Evolutionary conservation across 2,329 filamentous ascomycete species (phyloP).

Genomic region (Diplocarpon mali): DNA sequence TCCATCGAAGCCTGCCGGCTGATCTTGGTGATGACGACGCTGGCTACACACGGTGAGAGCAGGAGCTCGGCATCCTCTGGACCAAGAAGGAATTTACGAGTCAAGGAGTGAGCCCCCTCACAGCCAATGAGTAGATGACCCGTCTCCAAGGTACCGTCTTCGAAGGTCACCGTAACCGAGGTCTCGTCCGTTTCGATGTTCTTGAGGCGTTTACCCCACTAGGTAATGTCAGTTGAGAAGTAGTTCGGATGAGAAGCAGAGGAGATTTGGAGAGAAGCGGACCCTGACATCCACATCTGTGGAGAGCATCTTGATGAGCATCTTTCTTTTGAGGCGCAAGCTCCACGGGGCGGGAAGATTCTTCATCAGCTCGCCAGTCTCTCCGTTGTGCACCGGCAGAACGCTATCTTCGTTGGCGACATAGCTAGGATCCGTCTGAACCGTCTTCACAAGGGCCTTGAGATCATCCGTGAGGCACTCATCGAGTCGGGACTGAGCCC

Average conservation of each 20-base stretch:
- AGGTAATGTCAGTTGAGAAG: neutral
- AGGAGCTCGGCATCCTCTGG: slow-evolving; percentile 24
- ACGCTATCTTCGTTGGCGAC: slow-evolving; percentile 16
- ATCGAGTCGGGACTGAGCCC: slow-evolving; percentile 25
- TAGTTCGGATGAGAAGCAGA: neutral
- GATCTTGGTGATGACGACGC: slow-evolving; percentile 31
- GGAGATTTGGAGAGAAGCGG: neutral
- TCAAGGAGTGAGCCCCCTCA: slow-evolving; percentile 83
- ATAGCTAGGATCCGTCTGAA: slow-evolving; percentile 22
- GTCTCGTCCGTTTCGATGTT: slow-evolving; percentile 7
- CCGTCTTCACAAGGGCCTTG: slow-evolving; percentile 15
- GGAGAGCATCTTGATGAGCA: slow-evolving; percentile 23
- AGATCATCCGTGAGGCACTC: slow-evolving; percentile 24
- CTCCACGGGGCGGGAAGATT: slow-evolving; percentile 22
- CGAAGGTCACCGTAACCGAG: slow-evolving; percentile 20
- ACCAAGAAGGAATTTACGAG: slow-evolving; percentile 73
- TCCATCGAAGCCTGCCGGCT: slow-evolving; percentile 37
- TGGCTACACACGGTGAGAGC: slow-evolving; percentile 29
- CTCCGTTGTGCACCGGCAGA: slow-evolving; percentile 21
- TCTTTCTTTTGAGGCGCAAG: slow-evolving; percentile 22
- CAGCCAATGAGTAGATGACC: slow-evolving; percentile 75
- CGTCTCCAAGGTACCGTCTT: slow-evolving; percentile 28
- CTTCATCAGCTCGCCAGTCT: slow-evolving; percentile 22
- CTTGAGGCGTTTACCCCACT: slow-evolving; percentile 21
- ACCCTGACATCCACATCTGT: slow-evolving; percentile 25